Base-by-base conservation (phyloP, 2,329 filamentous ascomycete genomes). In the Sporothrix variecibatus region DNA sequence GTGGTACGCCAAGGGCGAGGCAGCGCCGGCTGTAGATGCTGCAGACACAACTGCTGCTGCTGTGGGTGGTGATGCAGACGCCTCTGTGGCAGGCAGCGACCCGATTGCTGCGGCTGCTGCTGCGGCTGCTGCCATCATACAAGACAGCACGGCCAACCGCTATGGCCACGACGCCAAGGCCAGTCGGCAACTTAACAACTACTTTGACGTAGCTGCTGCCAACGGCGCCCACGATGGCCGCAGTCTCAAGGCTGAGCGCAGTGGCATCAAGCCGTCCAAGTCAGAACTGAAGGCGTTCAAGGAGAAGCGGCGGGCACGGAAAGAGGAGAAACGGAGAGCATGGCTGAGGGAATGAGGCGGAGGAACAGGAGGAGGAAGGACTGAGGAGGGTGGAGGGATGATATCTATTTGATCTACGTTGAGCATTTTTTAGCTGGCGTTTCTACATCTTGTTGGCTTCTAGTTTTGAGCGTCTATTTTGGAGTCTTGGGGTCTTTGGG, bases 131-230 rank as follows among this genome's bases (percentile, higher is more conserved):
- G 78, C 84, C n/a, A 94, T 90, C 8, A 86, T 89, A n/a, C 98
- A 98, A 86, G 98, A 98, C 81, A 91, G 28, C 91, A 77, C 97
- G 12, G 85, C 91, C 76, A 91, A 88, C 2, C 71, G 72, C 40
- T 92, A 95, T 85, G 92, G 90, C 78, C 94, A 97, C 79, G 94
- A 97, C 80, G 93, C 94, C 80, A 98, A 97, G 86, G 92, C 92
- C 75, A 87, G 87, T 71, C 88, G 96, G 62, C 96, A 98, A 84
- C 93, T 98, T 92, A 93, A 93, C 80, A 93, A 94, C 56, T 98
- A 92, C 83, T 99, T 98, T 82, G 95, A 99, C 81, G 95, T 98
- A 60, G 95, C 98, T 82, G 93, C 94, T 4, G 95, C 94, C 2
- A 95, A 95, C 4, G 98, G 97, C 80, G 89, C 90, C 74, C 95